These are phyloP conservation scores for Anacardium occidentale DNA, from an alignment of 345 rosid species.

Conservation along the genomic window DNA sequence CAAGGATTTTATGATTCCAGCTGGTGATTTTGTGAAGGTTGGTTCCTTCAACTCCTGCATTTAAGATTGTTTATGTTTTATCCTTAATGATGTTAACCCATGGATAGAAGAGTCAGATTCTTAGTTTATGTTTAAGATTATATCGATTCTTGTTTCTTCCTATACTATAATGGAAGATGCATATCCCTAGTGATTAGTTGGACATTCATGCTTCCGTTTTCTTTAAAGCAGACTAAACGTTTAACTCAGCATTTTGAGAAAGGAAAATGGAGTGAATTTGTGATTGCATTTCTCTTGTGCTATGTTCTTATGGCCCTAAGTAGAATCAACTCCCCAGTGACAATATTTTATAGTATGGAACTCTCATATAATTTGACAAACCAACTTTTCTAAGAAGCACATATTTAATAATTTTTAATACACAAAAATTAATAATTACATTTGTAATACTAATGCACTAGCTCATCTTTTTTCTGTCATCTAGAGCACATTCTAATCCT, in stretches of 20 bases:
- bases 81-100: background rate
- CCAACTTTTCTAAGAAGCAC: no score
- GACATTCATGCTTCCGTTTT: background rate
- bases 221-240: background rate
- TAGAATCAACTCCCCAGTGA: background rate
- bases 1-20: slow-evolving; percentile 96
- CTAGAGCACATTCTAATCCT: no score
- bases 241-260: background rate
- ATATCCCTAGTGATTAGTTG: background rate
- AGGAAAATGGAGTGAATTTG: background rate
- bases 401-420: no score
- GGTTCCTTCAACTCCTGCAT: slow-evolving; percentile 5
- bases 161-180: background rate
- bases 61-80: background rate
- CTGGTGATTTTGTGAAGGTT: slow-evolving; percentile 94
- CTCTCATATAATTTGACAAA: background rate
- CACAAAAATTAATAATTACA: no score
- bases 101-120: background rate
- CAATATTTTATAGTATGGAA: no score
- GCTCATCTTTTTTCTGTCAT: no score
- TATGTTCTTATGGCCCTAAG: background rate
- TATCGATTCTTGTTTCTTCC: background rate
- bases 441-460: no score
- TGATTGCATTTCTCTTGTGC: background rate
- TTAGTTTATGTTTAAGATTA: background rate